These are phyloP conservation scores for Starmerella vitae DNA, from an alignment of 805 yeast genomes.

Conservation along the genomic window DNA sequence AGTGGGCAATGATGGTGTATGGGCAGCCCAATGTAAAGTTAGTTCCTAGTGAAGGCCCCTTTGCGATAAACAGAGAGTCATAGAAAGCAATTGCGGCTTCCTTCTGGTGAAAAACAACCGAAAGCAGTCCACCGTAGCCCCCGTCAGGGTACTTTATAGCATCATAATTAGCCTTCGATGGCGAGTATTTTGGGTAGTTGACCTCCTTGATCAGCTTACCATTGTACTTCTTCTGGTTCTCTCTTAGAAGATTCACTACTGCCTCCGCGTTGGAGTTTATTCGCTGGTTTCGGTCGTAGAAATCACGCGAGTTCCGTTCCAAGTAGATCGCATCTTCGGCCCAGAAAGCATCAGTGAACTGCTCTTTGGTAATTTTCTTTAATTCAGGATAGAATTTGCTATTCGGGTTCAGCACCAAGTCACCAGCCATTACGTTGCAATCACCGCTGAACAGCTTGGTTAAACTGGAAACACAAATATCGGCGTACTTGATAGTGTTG, in stretches of 20 bases:
- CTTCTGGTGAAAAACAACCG: slow-evolving; percentile 54
- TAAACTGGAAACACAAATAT: slow-evolving; percentile 70
- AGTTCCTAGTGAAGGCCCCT: slow-evolving; percentile 87
- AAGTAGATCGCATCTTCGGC: slow-evolving; percentile 84
- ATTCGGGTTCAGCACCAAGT: slow-evolving; percentile 60
- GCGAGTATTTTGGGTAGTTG: slow-evolving; percentile 52
- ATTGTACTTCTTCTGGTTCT: slow-evolving; percentile 20
- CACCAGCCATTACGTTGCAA: slow-evolving; percentile 91
- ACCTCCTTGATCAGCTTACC: slow-evolving; percentile 41
- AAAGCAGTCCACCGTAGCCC: slow-evolving; percentile 81
- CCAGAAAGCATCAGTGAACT: slow-evolving; percentile 71
- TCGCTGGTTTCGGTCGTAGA: slow-evolving; percentile 42
- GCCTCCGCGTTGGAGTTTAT: slow-evolving; percentile 32
- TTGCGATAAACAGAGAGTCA: slow-evolving; percentile 53
- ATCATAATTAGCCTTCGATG: slow-evolving; percentile 55
- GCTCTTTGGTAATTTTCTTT: slow-evolving; percentile 38
- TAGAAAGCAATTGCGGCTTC: slow-evolving; percentile 60
- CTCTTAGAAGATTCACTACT: slow-evolving; percentile 23
- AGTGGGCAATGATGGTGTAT: slow-evolving; percentile 76
- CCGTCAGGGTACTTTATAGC: slow-evolving; percentile 51
- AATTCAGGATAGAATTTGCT: slow-evolving; percentile 39
- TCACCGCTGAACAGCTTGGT: slow-evolving; percentile 92
- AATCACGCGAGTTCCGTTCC: slow-evolving; percentile 89
- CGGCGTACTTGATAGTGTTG: slow-evolving; percentile 70
- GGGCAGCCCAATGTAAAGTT: slow-evolving; percentile 85